A percentile compares a stretch with the other conserved stretches of the same genome.
phyloP scores from a whole-genome alignment of 2,329 filamentous ascomycete species.

The Didymella pomorum region DNA sequence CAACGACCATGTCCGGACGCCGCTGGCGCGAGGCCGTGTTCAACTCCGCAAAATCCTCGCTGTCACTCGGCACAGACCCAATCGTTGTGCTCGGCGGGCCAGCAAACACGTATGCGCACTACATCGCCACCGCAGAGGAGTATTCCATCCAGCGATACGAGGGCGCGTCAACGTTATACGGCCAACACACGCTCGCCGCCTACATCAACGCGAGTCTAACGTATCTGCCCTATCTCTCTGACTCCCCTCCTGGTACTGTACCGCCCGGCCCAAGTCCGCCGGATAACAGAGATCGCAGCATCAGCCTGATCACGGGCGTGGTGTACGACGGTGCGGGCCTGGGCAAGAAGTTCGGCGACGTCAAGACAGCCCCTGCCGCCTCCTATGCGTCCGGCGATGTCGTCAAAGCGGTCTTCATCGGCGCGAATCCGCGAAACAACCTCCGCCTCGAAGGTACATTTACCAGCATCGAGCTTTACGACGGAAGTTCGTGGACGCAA shows the following conservation, averaged over 20 bases:
- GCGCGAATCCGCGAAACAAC: slow-evolving; percentile 90
- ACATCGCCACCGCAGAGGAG: slow-evolving; percentile 80
- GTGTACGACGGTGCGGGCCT: slow-evolving; percentile 74
- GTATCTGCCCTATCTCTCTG: slow-evolving; percentile 71
- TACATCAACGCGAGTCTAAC: slow-evolving; percentile 87
- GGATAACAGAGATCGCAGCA: slow-evolving; percentile 76
- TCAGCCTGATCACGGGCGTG: slow-evolving; percentile 82
- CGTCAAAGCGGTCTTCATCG: slow-evolving; percentile 76
- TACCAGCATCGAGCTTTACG: slow-evolving; percentile 73
- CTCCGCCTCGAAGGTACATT: slow-evolving; percentile 80
- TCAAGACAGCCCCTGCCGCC: slow-evolving; percentile 63
- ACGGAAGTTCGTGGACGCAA: slow-evolving; percentile 65
- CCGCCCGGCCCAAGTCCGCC: slow-evolving; percentile 72
- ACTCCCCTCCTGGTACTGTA: slow-evolving; percentile 38
- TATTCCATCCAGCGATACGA: slow-evolving; percentile 89
- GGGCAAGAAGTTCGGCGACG: slow-evolving; percentile 74
- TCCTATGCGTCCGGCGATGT: slow-evolving; percentile 67
- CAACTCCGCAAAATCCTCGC: slow-evolving; percentile 35
- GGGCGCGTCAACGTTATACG: slow-evolving; percentile 90
- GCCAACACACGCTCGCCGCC: slow-evolving; percentile 80
- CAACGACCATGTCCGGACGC: slow-evolving; percentile 89
- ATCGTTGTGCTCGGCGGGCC: slow-evolving; percentile 87
- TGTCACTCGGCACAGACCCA: slow-evolving; percentile 24
- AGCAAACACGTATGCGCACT: slow-evolving; percentile 89
- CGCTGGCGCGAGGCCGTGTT: slow-evolving; percentile 72